These are phyloP conservation scores for Westerdykella sp. DNA, from an alignment of 2,329 filamentous ascomycete species.

Conservation along the genomic window DNA sequence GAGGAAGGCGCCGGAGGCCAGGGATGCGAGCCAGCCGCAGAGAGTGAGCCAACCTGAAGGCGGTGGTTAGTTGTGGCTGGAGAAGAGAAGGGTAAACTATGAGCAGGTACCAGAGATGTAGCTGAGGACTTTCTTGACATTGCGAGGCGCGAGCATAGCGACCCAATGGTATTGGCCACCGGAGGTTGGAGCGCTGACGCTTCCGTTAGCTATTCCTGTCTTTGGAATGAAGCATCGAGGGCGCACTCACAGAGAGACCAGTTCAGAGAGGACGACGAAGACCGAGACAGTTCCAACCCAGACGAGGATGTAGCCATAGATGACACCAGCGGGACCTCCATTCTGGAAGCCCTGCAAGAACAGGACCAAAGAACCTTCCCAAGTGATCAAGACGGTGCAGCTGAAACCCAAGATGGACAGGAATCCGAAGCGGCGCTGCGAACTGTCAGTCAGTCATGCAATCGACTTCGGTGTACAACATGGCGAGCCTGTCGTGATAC, in stretches of 20 bases:
- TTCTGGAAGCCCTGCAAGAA: conserved; percentile 17
- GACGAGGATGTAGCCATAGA: conserved; percentile 25
- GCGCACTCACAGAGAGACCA: conserved; percentile 27
- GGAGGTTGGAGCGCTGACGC: conserved; percentile 19
- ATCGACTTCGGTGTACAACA: background rate
- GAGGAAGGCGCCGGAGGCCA: conserved; percentile 24
- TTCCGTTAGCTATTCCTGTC: background rate
- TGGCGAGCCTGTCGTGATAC: too few species aligned
- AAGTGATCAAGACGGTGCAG: conserved; percentile 25
- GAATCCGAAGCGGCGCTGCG: conserved; percentile 22
- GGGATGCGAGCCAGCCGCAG: conserved; percentile 35
- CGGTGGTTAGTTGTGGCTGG: background rate
- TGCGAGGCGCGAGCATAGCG: conserved; percentile 37
- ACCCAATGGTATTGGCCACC: conserved; percentile 36
- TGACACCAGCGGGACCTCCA: conserved; percentile 26
- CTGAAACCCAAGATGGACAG: conserved; percentile 22
- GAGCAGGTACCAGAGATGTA: conserved; percentile 31
- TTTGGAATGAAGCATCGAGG: background rate
- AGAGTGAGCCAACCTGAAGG: conserved; percentile 38
- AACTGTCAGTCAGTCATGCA: background rate
- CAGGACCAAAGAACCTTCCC: conserved; percentile 21
- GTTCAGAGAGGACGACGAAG: conserved; percentile 23
- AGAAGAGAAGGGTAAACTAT: background rate
- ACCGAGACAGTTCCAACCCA: conserved; percentile 26
- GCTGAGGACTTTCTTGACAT: conserved; percentile 36